Evolutionary conservation across 139 green algal species (phyloP).

Genomic region (Chlorella sp.): DNA sequence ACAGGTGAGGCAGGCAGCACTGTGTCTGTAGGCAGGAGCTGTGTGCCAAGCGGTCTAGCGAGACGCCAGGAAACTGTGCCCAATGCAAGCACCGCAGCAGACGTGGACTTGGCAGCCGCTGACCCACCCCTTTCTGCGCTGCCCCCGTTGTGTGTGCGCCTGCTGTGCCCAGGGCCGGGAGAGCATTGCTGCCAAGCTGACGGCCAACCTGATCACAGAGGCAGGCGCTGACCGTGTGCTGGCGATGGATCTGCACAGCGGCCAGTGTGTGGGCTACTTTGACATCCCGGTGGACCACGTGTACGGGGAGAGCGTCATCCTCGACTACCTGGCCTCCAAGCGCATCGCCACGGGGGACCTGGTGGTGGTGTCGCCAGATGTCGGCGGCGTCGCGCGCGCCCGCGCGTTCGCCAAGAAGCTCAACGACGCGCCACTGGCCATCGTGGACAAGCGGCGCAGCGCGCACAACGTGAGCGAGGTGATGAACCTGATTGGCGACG

Average conservation of each 20-base stretch:
- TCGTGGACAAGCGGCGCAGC: conserved; percentile 95
- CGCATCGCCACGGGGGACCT: conserved; percentile 85
- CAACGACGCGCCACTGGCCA: conserved; percentile 94
- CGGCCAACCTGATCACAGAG: conserved; percentile 94
- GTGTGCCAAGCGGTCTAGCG: too few species aligned
- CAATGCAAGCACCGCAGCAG: too few species aligned
- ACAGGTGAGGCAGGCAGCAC: too few species aligned
- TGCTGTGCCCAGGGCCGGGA: too few species aligned
- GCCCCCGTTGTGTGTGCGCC: too few species aligned
- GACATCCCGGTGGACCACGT: conserved; percentile 82
- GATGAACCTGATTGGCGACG: conserved; percentile 99
- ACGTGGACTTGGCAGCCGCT: too few species aligned
- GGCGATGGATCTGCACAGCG: conserved; percentile 93
- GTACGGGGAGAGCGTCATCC: conserved; percentile 68
- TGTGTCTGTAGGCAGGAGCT: too few species aligned
- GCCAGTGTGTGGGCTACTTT: conserved; percentile 96
- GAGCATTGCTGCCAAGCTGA: conserved; percentile 97
- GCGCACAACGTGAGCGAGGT: conserved; percentile 97
- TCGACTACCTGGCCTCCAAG: conserved; percentile 98
- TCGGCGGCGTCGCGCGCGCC: conserved; percentile 92
- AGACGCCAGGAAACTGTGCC: too few species aligned
- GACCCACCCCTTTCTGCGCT: too few species aligned
- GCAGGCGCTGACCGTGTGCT: conserved; percentile 58
- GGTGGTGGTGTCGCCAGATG: conserved; percentile 97
- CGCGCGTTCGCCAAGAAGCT: conserved; percentile 99